Base-by-base conservation (phyloP, 345 rosid genomes). In the Garcia nutans region DNA sequence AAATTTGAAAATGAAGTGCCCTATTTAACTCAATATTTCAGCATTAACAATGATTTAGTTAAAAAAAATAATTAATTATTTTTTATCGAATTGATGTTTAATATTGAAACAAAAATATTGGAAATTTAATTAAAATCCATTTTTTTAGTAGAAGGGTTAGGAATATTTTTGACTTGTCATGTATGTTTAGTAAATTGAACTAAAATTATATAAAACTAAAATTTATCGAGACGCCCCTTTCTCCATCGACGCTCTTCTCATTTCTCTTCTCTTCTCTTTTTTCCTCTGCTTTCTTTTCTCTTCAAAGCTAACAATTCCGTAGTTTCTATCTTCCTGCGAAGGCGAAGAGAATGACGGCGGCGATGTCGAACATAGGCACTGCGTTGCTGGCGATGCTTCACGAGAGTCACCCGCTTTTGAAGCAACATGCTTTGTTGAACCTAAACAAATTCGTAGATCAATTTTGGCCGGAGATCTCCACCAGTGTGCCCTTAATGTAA, bases 391-490 rank as follows among this genome's bases (percentile, higher is more conserved):
- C 99, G 77, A 96, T 96, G 99, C 93, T 96, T 50, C 91, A 87
- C 78, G 99, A 96, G 91, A 76, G 67, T 52, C 97, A 93, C 75
- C 97, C 98, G 5, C 81, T 67, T 9, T 85, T 96, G 79, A 96
- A 96, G 83, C 91, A 87, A 58, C 98, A 96, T 82, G 99, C 99
- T 3, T 97, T 96, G 76, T 81, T 84, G 31, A 85, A 90, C 82
- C 97, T 96, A 82, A 96, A 92, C 75, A 89, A 84, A 83, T 90
- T 85, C 59, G 98, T 96, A 13, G 97, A 96, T 81, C 93, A 72
- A 70, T 92, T 89, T 86, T 96, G 99, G 98, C 99, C 98, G 0
- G 99, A 96, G 94, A 96, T 96, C 87, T 96, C 99, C 60, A 96
- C 99, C 56, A 93, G 97, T 83, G 97, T 96, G 24, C 95, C 99